Conservation (phyloP, 2,329 filamentous ascomycete genomes). For the Penicillium hordei region DNA sequence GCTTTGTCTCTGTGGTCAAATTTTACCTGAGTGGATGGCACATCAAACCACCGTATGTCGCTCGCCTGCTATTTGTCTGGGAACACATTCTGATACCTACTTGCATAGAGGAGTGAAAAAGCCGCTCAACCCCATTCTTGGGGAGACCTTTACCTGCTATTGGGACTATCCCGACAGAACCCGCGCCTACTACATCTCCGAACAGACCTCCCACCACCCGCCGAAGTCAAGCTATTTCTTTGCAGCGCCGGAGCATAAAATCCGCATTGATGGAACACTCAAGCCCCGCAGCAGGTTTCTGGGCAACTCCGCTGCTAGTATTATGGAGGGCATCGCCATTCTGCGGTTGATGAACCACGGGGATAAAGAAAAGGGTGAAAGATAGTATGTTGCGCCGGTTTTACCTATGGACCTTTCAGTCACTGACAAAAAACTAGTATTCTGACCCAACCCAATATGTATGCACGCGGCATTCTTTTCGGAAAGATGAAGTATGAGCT, state of each 20-base stretch:
- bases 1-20: slow-evolving; percentile 93
- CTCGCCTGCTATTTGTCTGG: background rate
- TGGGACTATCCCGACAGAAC: slow-evolving; percentile 88
- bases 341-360: slow-evolving; percentile 79
- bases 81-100: slow-evolving; percentile 2
- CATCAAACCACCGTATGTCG: slow-evolving; percentile 86
- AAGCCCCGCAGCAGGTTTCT: slow-evolving; percentile 94
- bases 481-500: slow-evolving; percentile 99
- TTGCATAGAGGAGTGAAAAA: slow-evolving; percentile 85
- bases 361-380: slow-evolving; percentile 65
- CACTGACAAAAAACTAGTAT: slow-evolving; percentile 56
- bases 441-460: slow-evolving; percentile 98
- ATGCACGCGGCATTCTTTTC: slow-evolving; percentile 92
- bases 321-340: slow-evolving; percentile 97
- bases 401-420: background rate
- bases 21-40: slow-evolving; percentile 99
- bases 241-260: slow-evolving; percentile 89
- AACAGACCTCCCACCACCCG: slow-evolving; percentile 97
- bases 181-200: slow-evolving; percentile 90
- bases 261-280: slow-evolving; percentile 91
- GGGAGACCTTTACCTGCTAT: slow-evolving; percentile 91
- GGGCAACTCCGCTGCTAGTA: slow-evolving; percentile 92
- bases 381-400: slow-evolving; percentile 67
- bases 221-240: slow-evolving; percentile 99
- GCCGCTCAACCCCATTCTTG: slow-evolving; percentile 91